A percentile compares a stretch with the other conserved stretches of the same genome.
phyloP scores from a whole-genome alignment of 441 rosid genomes.

The Viola pubescens region DNA sequence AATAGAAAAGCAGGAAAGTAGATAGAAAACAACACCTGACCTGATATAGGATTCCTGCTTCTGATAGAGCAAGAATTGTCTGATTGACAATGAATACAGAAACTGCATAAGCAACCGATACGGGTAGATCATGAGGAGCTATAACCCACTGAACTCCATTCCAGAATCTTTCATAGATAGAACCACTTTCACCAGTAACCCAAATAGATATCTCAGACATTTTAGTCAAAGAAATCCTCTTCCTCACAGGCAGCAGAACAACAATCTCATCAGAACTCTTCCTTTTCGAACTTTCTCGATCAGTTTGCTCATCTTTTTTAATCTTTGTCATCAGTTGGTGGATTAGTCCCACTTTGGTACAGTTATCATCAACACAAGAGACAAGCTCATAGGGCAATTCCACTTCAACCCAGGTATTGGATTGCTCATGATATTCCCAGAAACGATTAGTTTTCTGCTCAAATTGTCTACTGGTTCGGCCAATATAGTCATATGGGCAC shows the following conservation, averaged over 20 bases:
- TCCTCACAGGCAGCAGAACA: slow-evolving; percentile 39
- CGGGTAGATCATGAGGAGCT: slow-evolving; percentile 55
- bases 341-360: slow-evolving; percentile 47
- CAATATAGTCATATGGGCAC: slow-evolving; percentile 30
- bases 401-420: slow-evolving; percentile 55
- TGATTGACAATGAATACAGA: slow-evolving; percentile 49
- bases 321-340: slow-evolving; percentile 9
- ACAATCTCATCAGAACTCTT: slow-evolving; percentile 17
- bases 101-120: slow-evolving; percentile 38
- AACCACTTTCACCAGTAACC: slow-evolving; percentile 66
- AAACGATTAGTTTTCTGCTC: slow-evolving; percentile 55
- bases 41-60: slow-evolving; percentile 53
- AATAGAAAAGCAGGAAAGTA: not conserved
- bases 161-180: slow-evolving; percentile 68
- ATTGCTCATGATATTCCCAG: slow-evolving; percentile 56
- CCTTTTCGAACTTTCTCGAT: slow-evolving; percentile 12
- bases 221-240: slow-evolving; percentile 50
- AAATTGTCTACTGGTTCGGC: slow-evolving; percentile 28
- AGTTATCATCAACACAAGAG: slow-evolving; percentile 48
- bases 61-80: slow-evolving; percentile 54
- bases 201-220: slow-evolving; percentile 62
- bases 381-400: slow-evolving; percentile 53
- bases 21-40: slow-evolving; percentile 15
- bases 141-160: slow-evolving; percentile 71
- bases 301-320: slow-evolving; percentile 17